Percentiles rank a stretch among this genome's conserved stretches.
Conservation (phyloP, 2,329 filamentous ascomycete species). For the Hypoxylon sp. region DNA sequence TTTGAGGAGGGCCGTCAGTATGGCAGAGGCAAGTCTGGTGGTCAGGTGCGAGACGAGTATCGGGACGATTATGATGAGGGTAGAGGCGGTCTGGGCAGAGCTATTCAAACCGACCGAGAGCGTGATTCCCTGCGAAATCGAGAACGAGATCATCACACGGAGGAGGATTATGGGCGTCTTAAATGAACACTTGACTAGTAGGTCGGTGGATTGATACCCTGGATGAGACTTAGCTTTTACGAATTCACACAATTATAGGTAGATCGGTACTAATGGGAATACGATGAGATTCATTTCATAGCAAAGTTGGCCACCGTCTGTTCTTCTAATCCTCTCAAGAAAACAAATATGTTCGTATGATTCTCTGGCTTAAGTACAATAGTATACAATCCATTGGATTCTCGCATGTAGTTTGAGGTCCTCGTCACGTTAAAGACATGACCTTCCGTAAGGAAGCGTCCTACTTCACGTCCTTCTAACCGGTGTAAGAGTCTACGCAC, state of each 20-base stretch:
- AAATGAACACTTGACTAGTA: conserved; percentile 57
- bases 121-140: conserved; percentile 61
- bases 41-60: conserved; percentile 98
- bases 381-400: conserved; percentile 40
- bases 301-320: conserved; percentile 1
- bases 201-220: conserved; percentile 46
- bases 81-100: conserved; percentile 88
- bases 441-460: not conserved
- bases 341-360: conserved; percentile 20
- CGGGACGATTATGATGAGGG: conserved; percentile 97
- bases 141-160: conserved; percentile 59
- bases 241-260: conserved; percentile 22
- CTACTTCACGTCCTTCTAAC: not conserved
- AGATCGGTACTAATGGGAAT: conserved; percentile 1
- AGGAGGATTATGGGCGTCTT: conserved; percentile 72
- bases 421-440: conserved; percentile 3
- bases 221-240: conserved; percentile 23
- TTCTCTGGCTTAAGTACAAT: conserved; percentile 39
- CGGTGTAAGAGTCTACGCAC: not conserved
- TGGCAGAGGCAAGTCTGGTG: conserved; percentile 93
- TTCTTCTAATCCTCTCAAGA: conserved; percentile 16
- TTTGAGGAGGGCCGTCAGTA: conserved; percentile 98
- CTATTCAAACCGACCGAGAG: conserved; percentile 69
- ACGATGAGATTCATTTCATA: not conserved
- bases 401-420: conserved; percentile 8